Evolutionary conservation across 2,329 filamentous ascomycete genomes (phyloP), one percentile per base, ranked within the genome.

Genomic region (Trematosphaeria pertusa): DNA sequence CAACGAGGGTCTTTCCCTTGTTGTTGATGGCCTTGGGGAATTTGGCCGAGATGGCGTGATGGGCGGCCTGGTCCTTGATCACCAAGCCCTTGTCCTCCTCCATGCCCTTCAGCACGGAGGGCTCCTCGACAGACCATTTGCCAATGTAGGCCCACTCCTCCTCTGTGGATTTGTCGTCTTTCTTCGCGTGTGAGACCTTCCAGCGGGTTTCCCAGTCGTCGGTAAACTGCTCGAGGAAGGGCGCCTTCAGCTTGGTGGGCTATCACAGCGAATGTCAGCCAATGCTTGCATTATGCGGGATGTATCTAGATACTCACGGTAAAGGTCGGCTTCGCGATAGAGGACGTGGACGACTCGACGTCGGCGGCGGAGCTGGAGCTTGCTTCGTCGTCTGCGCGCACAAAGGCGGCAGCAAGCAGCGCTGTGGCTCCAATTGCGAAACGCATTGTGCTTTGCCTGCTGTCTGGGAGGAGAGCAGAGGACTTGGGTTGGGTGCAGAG

Each of bases 21-120:
- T 95, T 94, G 78, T 97, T 88, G 70, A 99, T 89, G 78, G 89
- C 88, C 83, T 95, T 91, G 73, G 89, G 86, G 81, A 99, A 97
- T 78, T 97, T 97, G 79, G 94, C 91, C 38, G 94, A 99, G 75
- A 99, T 99, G 80, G 94, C 94, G 78, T 99, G 94, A 80, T 99
- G 94, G 65, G 94, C 94, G 61, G 94, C 94, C 59, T 89, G 84
- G 80, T 97, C 96, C 87, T 99, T 99, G 76, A 97, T 85, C 56
- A 99, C 93, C 64, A 99, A 86, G 76, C 93, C 94, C 81, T 95
- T 95, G 78, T 97, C 93, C 56, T 90, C 91, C 67, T 91, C 87
- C 64, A 97, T 94, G 65, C 91, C 94, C 81, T 94, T 95, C 75
- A 89, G 87, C 68, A 94, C 85, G 53, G 79, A 78, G 43, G 94